Evolutionary conservation across 1,284 basidiomycete genomes (phyloP), one percentile per base, ranked within the genome.

Genomic region (Phellopilus nigrolimitatus): DNA sequence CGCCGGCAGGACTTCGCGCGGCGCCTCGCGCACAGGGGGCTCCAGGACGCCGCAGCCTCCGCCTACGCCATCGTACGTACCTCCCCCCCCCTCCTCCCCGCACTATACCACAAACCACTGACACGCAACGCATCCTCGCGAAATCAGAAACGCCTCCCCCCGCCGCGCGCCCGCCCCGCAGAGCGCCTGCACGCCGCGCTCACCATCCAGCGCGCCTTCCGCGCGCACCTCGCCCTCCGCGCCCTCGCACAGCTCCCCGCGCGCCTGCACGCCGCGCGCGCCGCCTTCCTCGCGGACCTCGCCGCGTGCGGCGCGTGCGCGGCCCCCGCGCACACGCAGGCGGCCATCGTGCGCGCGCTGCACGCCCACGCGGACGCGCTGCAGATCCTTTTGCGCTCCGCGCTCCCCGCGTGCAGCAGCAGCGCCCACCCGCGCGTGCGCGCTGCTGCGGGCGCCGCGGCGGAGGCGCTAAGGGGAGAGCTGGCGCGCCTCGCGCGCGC

Each of bases 191-290:
- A 55, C 24, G 53, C 53, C 8, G 53, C 53, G 2, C 42, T 51
- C 30, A 55, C 47, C 28, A 55, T 55, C 22, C 53, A 55, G 25
- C 53, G 53, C 7, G 53, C 49, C 4, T 55, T 31, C 34, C 42
- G 53, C 37, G 30, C 49, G 12, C 45, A 55, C 30, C 25, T 24
- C 47, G 41, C 39, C 1, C 21, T 49, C 13, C n/a, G 52, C 22
- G 41, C 39, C 1, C 21, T 49, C 13, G 28, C 15, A 24, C 28
- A 30, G 9, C n/a, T 54, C 13, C 13, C 17, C 22, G 21, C 31
- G 6, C 17, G 38, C 10, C 15, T 46, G n/a, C 10, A 13, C 3
- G 25, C 36, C 31, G 36, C 25, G 19, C n/a, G n/a, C 17, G 19
- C 7, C 12, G 42, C 41, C 3, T 21, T 15, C n/a, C n/a, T n/a